A percentile compares a stretch with the other conserved stretches of the same genome.
Conservation (phyloP, 176 grass and related monocot genomes). For the Aegilops speltoides region DNA sequence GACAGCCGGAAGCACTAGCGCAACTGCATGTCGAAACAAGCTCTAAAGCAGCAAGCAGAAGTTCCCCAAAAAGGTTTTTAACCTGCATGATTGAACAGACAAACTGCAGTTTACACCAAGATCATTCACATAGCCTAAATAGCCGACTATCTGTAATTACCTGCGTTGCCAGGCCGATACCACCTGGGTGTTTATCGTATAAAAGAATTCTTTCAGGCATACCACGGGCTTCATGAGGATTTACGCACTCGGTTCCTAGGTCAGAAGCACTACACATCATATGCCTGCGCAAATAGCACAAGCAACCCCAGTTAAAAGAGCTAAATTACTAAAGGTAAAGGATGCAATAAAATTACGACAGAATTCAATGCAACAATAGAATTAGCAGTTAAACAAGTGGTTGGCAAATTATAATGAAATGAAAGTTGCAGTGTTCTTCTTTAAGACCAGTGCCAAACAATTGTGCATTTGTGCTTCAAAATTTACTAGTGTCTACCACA, state of each 20-base stretch:
- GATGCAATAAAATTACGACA: background rate
- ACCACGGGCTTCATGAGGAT: slow-evolving; percentile 74
- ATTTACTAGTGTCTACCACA: background rate
- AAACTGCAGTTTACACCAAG: background rate
- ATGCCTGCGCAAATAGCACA: slow-evolving; percentile 42
- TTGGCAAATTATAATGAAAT: slow-evolving; percentile 7
- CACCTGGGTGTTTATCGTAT: slow-evolving; percentile 83
- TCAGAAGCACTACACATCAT: slow-evolving; percentile 80
- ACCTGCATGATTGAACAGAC: slow-evolving; percentile 44
- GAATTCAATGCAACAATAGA: background rate
- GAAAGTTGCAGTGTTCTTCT: background rate
- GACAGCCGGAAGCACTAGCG: slow-evolving; percentile 53
- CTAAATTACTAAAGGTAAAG: background rate
- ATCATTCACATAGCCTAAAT: background rate
- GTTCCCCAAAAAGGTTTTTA: slow-evolving; percentile 61
- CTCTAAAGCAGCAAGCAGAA: slow-evolving; percentile 65
- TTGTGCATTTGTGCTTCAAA: slow-evolving; percentile 1
- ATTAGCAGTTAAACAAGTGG: slow-evolving; percentile 10
- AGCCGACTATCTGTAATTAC: slow-evolving; percentile 33
- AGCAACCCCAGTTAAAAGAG: slow-evolving; percentile 7
- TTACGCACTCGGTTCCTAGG: slow-evolving; percentile 76
- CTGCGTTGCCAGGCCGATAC: slow-evolving; percentile 66
- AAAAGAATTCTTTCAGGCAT: slow-evolving; percentile 73
- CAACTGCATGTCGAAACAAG: slow-evolving; percentile 70
- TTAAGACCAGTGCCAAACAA: background rate